A percentile compares a stretch with the other conserved stretches of the same genome.
phyloP scores from a whole-genome alignment of 140 eudicot species.

The Cichorium intybus region DNA sequence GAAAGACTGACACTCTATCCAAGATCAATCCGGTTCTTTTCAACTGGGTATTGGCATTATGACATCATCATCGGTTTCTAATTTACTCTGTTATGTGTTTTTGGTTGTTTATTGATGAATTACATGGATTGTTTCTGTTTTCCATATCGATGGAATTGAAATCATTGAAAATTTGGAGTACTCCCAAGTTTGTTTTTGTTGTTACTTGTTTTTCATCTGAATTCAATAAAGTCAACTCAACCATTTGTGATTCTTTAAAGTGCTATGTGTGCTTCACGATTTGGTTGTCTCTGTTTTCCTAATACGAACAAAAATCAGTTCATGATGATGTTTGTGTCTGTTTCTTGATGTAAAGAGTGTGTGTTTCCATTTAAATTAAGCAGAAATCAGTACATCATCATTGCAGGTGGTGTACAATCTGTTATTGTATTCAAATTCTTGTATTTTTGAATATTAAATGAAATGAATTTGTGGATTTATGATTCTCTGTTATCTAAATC shows the following conservation, averaged over 20 bases:
- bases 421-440: too few relatives aligned
- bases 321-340: not conserved
- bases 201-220: not conserved
- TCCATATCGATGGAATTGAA: not conserved
- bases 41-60: not conserved
- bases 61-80: not conserved
- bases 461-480: too few relatives aligned
- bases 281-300: too few relatives aligned
- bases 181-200: not conserved
- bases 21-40: not conserved
- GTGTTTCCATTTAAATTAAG: not conserved
- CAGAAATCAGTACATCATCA: too few relatives aligned
- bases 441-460: too few relatives aligned
- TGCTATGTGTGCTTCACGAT: too few relatives aligned
- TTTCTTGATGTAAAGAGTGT: not conserved
- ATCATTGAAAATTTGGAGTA: not conserved
- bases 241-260: too few relatives aligned
- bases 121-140: not conserved
- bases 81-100: too few relatives aligned
- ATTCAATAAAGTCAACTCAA: not conserved
- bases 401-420: too few relatives aligned
- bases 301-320: too few relatives aligned
- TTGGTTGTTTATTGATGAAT: too few relatives aligned
- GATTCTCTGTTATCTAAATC: too few relatives aligned
- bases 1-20: not conserved